phyloP scores from a whole-genome alignment of 1,284 basidiomycete species.

The Vanrija pseudolonga region DNA sequence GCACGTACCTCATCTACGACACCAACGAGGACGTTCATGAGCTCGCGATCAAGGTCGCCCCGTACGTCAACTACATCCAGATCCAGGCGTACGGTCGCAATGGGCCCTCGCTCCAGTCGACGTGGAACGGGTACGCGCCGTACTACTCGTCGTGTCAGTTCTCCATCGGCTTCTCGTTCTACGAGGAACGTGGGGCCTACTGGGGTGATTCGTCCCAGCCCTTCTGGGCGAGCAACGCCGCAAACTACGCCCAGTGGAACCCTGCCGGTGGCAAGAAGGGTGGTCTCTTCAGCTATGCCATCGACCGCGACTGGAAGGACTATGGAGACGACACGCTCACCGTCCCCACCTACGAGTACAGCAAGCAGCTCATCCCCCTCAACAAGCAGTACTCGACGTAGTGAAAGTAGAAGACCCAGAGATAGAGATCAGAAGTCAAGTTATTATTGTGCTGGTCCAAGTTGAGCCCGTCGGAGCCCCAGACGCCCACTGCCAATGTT shows the following conservation, averaged over 20 bases:
- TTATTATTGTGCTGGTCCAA: too few species aligned
- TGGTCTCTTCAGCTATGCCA: not conserved
- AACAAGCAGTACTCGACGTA: too few species aligned
- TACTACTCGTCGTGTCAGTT: not conserved
- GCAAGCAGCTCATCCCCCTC: not conserved
- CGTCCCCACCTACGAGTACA: not conserved
- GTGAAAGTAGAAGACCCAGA: too few species aligned
- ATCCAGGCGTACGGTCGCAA: constrained; percentile 1
- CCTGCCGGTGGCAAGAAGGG: not conserved
- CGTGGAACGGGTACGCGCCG: not conserved
- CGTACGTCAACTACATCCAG: not conserved
- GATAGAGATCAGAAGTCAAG: not conserved
- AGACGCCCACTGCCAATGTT: too few species aligned
- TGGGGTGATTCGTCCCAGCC: not conserved
- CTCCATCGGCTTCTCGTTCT: not conserved
- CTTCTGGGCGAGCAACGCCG: not conserved
- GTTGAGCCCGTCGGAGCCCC: too few species aligned
- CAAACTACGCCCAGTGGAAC: not conserved
- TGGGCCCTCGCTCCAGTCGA: not conserved
- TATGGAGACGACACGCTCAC: not conserved
- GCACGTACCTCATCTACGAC: constrained; percentile 3
- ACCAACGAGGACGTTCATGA: not conserved
- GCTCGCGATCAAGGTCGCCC: not conserved
- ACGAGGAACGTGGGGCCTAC: not conserved
- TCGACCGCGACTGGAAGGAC: constrained; percentile 1